A percentile compares a stretch with the other conserved stretches of the same genome.
phyloP scores from a whole-genome alignment of 2,329 filamentous ascomycete species.

The Colletotrichum sp. region DNA sequence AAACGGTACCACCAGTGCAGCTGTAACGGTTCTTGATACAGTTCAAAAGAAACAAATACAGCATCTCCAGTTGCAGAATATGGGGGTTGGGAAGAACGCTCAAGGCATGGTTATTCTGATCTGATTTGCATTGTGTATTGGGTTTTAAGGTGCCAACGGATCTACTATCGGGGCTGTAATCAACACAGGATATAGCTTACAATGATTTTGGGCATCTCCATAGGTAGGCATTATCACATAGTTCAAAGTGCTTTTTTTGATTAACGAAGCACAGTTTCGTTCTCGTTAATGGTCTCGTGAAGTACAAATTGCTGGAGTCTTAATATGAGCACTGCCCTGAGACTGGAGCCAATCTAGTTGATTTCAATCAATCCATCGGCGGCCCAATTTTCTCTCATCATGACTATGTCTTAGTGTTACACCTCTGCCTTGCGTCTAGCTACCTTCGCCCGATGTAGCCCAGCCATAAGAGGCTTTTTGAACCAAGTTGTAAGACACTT shows the following conservation, averaged over 20 bases:
- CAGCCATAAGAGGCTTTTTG: not conserved
- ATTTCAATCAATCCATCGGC: not conserved
- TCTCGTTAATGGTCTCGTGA: not conserved
- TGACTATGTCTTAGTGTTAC: not conserved
- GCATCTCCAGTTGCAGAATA: not conserved
- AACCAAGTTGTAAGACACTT: not conserved
- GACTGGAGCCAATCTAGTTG: not conserved
- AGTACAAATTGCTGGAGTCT: not conserved
- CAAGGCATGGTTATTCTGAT: conserved; percentile 12
- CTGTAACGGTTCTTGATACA: conserved; percentile 43
- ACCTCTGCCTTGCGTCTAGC: not conserved
- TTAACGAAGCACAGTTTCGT: not conserved
- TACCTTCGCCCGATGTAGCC: not conserved
- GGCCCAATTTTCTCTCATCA: not conserved
- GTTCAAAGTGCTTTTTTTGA: not conserved
- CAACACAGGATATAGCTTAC: not conserved
- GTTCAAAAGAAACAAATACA: conserved; percentile 1
- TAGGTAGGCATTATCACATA: not conserved
- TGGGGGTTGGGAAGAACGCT: not conserved
- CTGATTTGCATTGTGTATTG: not conserved
- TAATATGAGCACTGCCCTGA: not conserved
- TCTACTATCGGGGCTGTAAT: not conserved
- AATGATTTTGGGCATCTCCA: not conserved
- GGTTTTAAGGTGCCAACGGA: not conserved
- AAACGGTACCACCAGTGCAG: conserved; percentile 45